Evolutionary conservation across 352 stramenopile species (phyloP), one percentile per base, ranked within the genome.

Genomic region (Phytophthora constricta): DNA sequence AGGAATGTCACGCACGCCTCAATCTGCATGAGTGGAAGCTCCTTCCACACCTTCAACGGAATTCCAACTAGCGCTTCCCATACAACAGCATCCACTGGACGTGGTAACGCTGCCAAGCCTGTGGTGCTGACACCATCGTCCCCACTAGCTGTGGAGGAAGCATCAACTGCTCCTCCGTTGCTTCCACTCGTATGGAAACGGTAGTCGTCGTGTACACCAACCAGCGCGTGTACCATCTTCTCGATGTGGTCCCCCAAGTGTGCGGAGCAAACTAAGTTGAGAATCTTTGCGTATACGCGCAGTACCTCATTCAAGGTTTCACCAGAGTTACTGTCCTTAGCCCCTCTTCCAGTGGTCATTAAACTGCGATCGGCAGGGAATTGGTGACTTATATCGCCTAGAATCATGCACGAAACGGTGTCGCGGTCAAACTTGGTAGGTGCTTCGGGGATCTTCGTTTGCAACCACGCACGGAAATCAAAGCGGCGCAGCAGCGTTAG

Each of bases 351-450:
- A 48, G n/a, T 42, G 20, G 49, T 45, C 33, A 69, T 22, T 23
- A 84, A 49, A 27, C 41, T 79, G 17, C 68, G 73, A 57, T 88
- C 81, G 16, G 79, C 81, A 51, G 77, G 66, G 49, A 87, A 88
- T 27, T 84, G 73, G 37, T 74, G 67, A 31, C 79, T 74, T 48
- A 95, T 79, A 43, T 96, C 89, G 0, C 78, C 82, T 4, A 96
- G 50, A 42, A 95, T 76, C 39, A 96, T 93, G 14, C 72, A 91
- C 37, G 95, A 63, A 17, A 94, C 69, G 0, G 89, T 95, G 37
- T 96, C 87, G 3, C 86, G 82, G 61, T 96, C 89, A 59, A 96
- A 91, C 52, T 91, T 90, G 14, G 79, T 87, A 25, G 87, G 85
- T 1, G 64, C 59, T 16, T 79, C 63, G 0, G 70, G 73, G 25